These are phyloP conservation scores for Circinella minor DNA, from an alignment of 371 early-diverging fungal genomes.

Conservation along the genomic window DNA sequence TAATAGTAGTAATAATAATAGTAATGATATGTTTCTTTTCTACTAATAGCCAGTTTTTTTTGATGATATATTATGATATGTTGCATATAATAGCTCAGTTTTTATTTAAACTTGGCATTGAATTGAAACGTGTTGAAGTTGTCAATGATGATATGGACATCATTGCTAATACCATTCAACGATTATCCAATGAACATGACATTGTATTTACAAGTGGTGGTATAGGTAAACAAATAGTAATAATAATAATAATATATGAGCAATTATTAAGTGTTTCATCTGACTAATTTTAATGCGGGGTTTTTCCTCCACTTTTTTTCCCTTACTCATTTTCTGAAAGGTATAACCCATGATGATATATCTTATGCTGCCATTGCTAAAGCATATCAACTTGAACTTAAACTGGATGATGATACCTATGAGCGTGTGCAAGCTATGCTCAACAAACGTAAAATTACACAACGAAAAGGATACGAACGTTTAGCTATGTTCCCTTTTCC, in stretches of 20 bases:
- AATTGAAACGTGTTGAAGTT: slow-evolving; percentile 57
- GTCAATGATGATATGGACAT: slow-evolving; percentile 55
- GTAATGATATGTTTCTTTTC: too few relatives aligned
- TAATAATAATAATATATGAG: background rate
- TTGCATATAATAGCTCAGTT: slow-evolving; percentile 41
- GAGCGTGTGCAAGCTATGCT: slow-evolving; percentile 45
- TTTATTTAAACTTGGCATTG: slow-evolving; percentile 63
- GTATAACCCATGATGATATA: slow-evolving; percentile 73
- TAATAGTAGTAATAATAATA: too few relatives aligned
- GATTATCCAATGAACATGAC: slow-evolving; percentile 50
- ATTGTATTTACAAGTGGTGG: slow-evolving; percentile 75
- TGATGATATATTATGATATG: background rate
- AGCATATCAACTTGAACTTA: slow-evolving; percentile 57
- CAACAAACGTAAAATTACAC: slow-evolving; percentile 16
- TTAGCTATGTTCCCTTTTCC: slow-evolving; percentile 67
- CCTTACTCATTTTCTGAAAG: slow-evolving; percentile 13
- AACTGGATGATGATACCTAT: slow-evolving; percentile 55
- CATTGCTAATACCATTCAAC: slow-evolving; percentile 50
- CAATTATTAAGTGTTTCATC: background rate
- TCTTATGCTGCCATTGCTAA: slow-evolving; percentile 71
- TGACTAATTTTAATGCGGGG: background rate
- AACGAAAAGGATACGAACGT: slow-evolving; percentile 42
- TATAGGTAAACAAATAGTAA: slow-evolving; percentile 44
- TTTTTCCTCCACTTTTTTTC: too few relatives aligned
- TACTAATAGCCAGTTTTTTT: too few relatives aligned